These are phyloP conservation scores for Myriosclerotinia scirpicola DNA, from an alignment of 2,329 filamentous ascomycete genomes.

Conservation along the genomic window DNA sequence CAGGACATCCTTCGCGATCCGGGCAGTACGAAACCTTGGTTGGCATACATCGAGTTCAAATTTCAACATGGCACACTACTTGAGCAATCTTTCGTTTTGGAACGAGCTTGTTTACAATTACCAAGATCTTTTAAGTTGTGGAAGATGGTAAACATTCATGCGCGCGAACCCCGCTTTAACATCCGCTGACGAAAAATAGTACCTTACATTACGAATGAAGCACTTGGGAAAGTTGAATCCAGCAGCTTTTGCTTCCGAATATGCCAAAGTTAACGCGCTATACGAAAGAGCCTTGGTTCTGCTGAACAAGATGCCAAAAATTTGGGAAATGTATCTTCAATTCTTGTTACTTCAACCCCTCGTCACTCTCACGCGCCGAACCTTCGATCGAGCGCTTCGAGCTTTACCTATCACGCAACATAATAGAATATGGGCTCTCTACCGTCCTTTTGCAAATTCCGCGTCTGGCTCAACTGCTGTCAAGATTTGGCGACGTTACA, in stretches of 20 bases:
- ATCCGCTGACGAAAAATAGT: slow-evolving; percentile 51
- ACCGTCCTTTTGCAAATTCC: slow-evolving; percentile 86
- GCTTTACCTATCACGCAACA: slow-evolving; percentile 94
- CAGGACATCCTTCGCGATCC: slow-evolving; percentile 88
- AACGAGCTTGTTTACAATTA: slow-evolving; percentile 84
- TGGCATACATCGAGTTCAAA: slow-evolving; percentile 92
- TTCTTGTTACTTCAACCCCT: slow-evolving; percentile 92
- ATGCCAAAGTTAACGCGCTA: slow-evolving; percentile 88
- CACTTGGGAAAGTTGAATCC: slow-evolving; percentile 83
- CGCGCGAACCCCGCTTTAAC: slow-evolving; percentile 7
- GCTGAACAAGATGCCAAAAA: slow-evolving; percentile 96
- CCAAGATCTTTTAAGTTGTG: slow-evolving; percentile 97
- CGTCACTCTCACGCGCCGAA: slow-evolving; percentile 79
- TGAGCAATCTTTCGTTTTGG: slow-evolving; percentile 85
- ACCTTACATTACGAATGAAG: slow-evolving; percentile 79
- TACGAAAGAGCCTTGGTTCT: slow-evolving; percentile 92
- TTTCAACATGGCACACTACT: slow-evolving; percentile 77
- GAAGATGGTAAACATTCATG: slow-evolving; percentile 68
- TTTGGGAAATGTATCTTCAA: slow-evolving; percentile 96
- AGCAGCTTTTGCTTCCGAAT: slow-evolving; percentile 75
- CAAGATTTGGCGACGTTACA: slow-evolving; percentile 91
- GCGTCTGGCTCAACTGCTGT: slow-evolving; percentile 88
- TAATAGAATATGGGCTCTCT: slow-evolving; percentile 90
- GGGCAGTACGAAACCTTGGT: slow-evolving; percentile 88
- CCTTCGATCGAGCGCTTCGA: slow-evolving; percentile 88